Conservation (phyloP, 108 stramenopile species). For the Skeletonema menzelii region DNA sequence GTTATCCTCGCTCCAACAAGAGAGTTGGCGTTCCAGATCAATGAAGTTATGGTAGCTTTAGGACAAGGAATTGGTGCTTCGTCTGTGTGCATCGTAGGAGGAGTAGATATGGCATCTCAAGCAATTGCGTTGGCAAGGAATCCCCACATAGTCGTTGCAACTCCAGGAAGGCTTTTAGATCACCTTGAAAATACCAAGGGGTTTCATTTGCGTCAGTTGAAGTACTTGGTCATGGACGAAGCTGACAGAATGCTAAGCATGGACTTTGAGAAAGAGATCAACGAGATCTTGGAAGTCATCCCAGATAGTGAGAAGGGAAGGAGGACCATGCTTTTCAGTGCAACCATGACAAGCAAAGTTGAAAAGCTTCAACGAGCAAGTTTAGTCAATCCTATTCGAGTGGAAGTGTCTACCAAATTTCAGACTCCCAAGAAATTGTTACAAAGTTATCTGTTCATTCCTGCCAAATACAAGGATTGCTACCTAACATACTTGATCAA, state of each 20-base stretch:
- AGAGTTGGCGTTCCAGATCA: constrained; percentile 99
- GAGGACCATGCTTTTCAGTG: constrained; percentile 95
- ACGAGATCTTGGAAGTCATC: constrained; percentile 90
- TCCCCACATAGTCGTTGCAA: constrained; percentile 97
- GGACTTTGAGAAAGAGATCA: constrained; percentile 92
- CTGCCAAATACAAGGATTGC: constrained; percentile 99
- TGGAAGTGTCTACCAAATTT: constrained; percentile 95
- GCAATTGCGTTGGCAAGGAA: constrained; percentile 95
- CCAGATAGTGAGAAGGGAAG: constrained; percentile 75
- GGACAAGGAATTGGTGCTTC: constrained; percentile 90
- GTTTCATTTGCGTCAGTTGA: constrained; percentile 87
- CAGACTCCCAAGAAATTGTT: constrained; percentile 93
- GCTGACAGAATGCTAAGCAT: constrained; percentile 97
- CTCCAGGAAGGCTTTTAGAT: constrained; percentile 97
- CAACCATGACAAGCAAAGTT: constrained; percentile 98
- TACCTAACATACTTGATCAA: constrained; percentile 97
- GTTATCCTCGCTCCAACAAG: constrained; percentile 96
- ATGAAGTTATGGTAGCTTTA: constrained; percentile 93
- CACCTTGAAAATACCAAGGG: constrained; percentile 99
- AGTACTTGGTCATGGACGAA: constrained; percentile 97
- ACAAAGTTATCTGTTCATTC: constrained; percentile 97
- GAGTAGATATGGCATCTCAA: constrained; percentile 93
- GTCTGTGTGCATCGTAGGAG: constrained; percentile 96
- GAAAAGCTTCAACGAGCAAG: constrained; percentile 96
- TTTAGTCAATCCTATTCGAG: constrained; percentile 88